These are phyloP conservation scores for Protomyces inouyei DNA, from an alignment of 1,139 yeast species.

Conservation along the genomic window DNA sequence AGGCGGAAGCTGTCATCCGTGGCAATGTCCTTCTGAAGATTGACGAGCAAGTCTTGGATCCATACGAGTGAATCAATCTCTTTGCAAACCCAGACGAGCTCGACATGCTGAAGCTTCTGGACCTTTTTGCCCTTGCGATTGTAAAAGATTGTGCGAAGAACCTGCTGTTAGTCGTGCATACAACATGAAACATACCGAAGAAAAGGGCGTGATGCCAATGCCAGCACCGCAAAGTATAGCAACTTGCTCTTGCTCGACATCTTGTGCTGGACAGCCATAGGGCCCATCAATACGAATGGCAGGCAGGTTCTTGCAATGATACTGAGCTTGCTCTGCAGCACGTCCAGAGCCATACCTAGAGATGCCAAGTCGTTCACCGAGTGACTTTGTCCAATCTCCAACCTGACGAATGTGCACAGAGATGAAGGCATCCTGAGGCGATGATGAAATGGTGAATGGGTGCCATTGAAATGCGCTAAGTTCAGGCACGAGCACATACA, in stretches of 20 bases:
- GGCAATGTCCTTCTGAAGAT: not conserved
- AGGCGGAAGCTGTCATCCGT: not conserved
- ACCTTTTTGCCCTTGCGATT: not conserved
- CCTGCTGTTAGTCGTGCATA: not conserved
- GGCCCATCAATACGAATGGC: conserved; percentile 7
- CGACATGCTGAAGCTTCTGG: not conserved
- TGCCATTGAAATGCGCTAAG: conserved; percentile 19
- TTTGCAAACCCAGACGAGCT: conserved; percentile 11
- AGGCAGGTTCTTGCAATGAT: not conserved
- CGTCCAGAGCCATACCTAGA: not conserved
- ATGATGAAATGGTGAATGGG: conserved; percentile 26
- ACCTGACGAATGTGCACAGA: conserved; percentile 8
- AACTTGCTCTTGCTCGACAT: not conserved
- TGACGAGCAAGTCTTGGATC: not conserved
- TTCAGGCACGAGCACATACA: conserved; percentile 10
- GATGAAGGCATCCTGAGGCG: conserved; percentile 4
- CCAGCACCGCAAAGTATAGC: conserved; percentile 9
- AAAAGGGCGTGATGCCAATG: conserved; percentile 4
- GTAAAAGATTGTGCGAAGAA: not conserved
- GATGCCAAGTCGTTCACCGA: conserved; percentile 5
- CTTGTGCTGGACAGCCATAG: conserved; percentile 11
- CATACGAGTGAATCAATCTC: not conserved
- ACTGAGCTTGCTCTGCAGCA: not conserved
- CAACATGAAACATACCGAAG: not conserved
- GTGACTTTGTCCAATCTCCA: conserved; percentile 6